A percentile compares a stretch with the other conserved stretches of the same genome.
Conservation (phyloP, 2,329 filamentous ascomycete genomes). For the Dryadomyces sulphureus region DNA sequence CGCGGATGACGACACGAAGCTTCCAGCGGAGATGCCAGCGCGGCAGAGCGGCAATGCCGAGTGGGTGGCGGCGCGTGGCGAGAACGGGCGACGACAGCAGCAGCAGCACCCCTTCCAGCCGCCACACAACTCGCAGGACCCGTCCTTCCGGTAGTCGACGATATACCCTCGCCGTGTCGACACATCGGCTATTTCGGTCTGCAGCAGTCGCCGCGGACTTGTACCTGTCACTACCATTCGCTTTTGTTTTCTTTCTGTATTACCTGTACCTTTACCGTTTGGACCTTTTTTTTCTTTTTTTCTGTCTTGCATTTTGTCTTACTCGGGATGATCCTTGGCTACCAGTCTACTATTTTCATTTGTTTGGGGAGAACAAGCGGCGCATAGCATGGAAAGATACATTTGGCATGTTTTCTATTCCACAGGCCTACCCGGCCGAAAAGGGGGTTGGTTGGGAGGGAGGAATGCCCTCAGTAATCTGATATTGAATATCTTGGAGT, state of each 20-base stretch:
- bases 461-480: not conserved
- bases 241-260: not conserved
- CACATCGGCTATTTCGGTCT: too few species aligned
- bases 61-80: slow-evolving; percentile 21
- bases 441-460: not conserved
- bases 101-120: slow-evolving; percentile 6
- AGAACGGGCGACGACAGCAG: slow-evolving; percentile 15
- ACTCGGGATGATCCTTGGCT: not conserved
- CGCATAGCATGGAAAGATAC: slow-evolving; percentile 10
- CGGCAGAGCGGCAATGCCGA: slow-evolving; percentile 22
- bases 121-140: slow-evolving; percentile 12
- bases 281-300: not conserved
- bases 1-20: slow-evolving; percentile 42
- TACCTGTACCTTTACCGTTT: not conserved
- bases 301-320: not conserved
- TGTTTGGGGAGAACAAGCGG: slow-evolving; percentile 3
- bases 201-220: too few species aligned
- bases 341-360: slow-evolving; percentile 4
- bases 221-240: not conserved
- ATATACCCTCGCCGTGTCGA: too few species aligned
- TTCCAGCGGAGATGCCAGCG: slow-evolving; percentile 43
- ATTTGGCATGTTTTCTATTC: not conserved
- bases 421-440: not conserved
- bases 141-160: slow-evolving; percentile 10
- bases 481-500: not conserved